Evolutionary conservation across 805 yeast genomes (phyloP).

Genomic region (Starmerella scarabaei): DNA sequence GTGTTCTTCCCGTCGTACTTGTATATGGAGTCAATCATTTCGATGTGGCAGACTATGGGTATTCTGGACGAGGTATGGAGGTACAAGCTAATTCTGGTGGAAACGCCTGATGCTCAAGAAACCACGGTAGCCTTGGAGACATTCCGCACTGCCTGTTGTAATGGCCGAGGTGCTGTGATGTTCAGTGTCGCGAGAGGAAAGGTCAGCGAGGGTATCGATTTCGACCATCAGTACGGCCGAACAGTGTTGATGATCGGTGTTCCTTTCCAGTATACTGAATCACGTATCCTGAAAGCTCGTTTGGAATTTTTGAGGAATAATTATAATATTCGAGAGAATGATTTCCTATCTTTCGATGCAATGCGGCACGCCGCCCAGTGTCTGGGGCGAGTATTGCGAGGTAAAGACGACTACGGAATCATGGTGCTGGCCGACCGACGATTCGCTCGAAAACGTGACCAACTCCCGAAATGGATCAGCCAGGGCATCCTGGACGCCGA

Average conservation of each 20-base stretch:
- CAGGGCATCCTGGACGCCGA: conserved; percentile 90
- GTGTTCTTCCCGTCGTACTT: conserved; percentile 95
- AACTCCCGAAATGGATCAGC: conserved; percentile 93
- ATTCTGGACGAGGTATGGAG: conserved; percentile 97
- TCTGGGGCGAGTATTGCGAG: conserved; percentile 90
- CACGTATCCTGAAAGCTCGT: conserved; percentile 88
- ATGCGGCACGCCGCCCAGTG: conserved; percentile 99
- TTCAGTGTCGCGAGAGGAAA: conserved; percentile 98
- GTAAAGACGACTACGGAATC: conserved; percentile 96
- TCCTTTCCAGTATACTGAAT: conserved; percentile 97
- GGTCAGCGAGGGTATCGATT: conserved; percentile 97
- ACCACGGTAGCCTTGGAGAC: conserved; percentile 92
- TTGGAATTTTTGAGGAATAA: conserved; percentile 87
- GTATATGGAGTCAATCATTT: conserved; percentile 94
- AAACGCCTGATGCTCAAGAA: conserved; percentile 98
- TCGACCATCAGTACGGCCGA: conserved; percentile 95
- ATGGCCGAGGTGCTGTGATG: conserved; percentile 94
- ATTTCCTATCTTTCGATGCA: conserved; percentile 92
- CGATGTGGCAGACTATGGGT: conserved; percentile 99
- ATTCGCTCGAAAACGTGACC: conserved; percentile 71
- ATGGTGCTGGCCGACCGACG: conserved; percentile 96
- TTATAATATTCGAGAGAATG: conserved; percentile 84
- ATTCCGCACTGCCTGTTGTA: conserved; percentile 88
- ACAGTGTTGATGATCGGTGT: conserved; percentile 98
- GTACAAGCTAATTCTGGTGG: conserved; percentile 84